Base-by-base conservation (phyloP, 2,329 filamentous ascomycete genomes). In the Colletotrichum sansevieriae region DNA sequence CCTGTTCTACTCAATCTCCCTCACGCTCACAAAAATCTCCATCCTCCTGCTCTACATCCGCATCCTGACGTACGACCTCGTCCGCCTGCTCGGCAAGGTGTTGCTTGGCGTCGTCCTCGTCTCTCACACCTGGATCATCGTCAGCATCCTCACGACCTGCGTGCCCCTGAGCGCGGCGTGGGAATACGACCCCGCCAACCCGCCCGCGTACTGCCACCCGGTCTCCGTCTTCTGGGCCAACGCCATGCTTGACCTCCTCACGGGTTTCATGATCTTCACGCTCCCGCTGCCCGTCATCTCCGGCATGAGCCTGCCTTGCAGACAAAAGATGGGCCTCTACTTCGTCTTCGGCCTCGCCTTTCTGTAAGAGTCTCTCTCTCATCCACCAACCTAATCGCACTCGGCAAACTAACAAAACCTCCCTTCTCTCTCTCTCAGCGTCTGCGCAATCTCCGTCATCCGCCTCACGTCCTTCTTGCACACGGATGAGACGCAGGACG, bases 251-350 rank as follows among this genome's bases (percentile, higher is more conserved):
- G 72, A 75, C 35, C 72, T 73, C 6, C 65, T 65, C 22, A 74
- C 72, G n/a, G 74, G 76, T 46, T 71, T 76, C 22, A n/a, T 73
- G 15, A 73, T 76, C 56, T 74, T 74, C 18, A 39, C 74, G 1
- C 71, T 85, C 35, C 83, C 83, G 0, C 73, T 81, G 3, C 76
- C 83, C 25, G 77, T 85, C 22, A 79, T 84, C 6, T 77, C 79
- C 73, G 79, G 81, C 11, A 74, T 85, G 10, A 76, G 78, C n/a
- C 78, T 85, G 44, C 77, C 82, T 1, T 73, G 61, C 13, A 72
- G 77, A 9, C 83, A 85, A 71, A 84, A 83, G 72, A 62, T 80
- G 20, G 81, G 78, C 0, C 43, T 74, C 2, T 62, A 68, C 29
- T 72, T 83, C 5, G 80, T 83, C 49, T 79, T 82, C 49, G 80